Percentiles rank a stretch among this genome's conserved stretches.
Evolutionary conservation across 1,284 basidiomycete genomes (phyloP).

Genomic region (Ganoderma lucidum): DNA sequence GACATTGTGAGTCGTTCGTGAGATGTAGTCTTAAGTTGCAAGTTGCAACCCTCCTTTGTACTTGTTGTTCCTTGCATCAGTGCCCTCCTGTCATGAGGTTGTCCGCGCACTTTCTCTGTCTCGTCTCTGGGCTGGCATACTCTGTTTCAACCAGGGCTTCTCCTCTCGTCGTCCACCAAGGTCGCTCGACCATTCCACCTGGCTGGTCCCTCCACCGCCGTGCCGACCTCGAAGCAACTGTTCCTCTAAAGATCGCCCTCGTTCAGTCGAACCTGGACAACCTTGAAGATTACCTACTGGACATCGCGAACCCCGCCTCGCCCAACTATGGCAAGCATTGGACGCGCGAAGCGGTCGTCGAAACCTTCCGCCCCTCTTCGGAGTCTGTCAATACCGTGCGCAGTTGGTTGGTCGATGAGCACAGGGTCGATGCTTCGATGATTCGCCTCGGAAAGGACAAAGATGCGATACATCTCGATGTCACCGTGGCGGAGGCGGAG

Average conservation of each 20-base stretch:
- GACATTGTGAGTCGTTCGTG: neutral
- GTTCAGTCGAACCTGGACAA: slow-evolving; percentile 51
- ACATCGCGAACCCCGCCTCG: slow-evolving; percentile 53
- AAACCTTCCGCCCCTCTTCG: slow-evolving; percentile 52
- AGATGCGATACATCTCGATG: slow-evolving; percentile 52
- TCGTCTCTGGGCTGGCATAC: neutral
- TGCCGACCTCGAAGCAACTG: slow-evolving; percentile 33
- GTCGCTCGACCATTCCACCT: neutral
- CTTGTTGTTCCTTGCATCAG: neutral
- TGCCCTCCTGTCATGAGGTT: neutral
- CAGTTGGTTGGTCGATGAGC: slow-evolving; percentile 46
- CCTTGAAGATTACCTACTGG: slow-evolving; percentile 49
- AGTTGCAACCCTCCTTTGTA: neutral
- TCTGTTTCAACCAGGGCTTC: neutral
- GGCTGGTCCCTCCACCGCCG: slow-evolving; percentile 35
- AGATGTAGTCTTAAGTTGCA: neutral
- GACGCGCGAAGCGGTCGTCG: slow-evolving; percentile 44
- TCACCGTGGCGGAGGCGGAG: slow-evolving; percentile 54
- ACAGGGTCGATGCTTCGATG: slow-evolving; percentile 40
- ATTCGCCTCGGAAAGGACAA: slow-evolving; percentile 38
- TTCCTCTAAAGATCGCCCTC: slow-evolving; percentile 54
- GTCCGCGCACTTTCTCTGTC: neutral
- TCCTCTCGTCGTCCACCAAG: slow-evolving; percentile 2
- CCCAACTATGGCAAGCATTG: slow-evolving; percentile 53
- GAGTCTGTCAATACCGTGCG: slow-evolving; percentile 50